A percentile compares a stretch with the other conserved stretches of the same genome.
These are phyloP conservation scores for Phytophthora lateralis DNA, from an alignment of 352 stramenopile genomes.

Conservation along the genomic window DNA sequence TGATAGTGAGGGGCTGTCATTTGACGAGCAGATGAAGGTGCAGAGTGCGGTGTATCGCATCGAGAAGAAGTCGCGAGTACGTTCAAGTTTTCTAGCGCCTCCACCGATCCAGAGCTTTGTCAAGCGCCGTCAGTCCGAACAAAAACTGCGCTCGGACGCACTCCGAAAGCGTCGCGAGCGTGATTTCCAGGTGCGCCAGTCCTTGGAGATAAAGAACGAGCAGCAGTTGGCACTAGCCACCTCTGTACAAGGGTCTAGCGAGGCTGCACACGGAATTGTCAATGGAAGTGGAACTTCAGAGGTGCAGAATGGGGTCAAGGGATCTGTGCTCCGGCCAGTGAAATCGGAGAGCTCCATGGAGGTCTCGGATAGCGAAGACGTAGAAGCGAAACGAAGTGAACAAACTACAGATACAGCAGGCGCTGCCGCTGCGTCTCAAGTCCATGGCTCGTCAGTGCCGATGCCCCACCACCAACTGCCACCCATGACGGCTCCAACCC, in stretches of 20 bases:
- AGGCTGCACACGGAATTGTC: constrained; percentile 14
- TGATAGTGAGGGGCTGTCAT: constrained; percentile 46
- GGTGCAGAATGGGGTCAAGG: constrained; percentile 25
- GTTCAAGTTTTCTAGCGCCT: constrained; percentile 50
- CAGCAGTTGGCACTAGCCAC: constrained; percentile 19
- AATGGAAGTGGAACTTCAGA: constrained; percentile 15
- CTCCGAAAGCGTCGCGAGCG: constrained; percentile 75
- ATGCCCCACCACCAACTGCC: constrained; percentile 17
- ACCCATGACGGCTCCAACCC: constrained; percentile 8
- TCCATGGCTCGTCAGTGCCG: background rate
- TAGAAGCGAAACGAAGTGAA: constrained; percentile 6
- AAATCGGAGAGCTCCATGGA: constrained; percentile 78
- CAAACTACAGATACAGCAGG: background rate
- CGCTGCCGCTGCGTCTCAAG: constrained; percentile 6
- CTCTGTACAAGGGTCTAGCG: constrained; percentile 19
- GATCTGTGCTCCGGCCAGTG: constrained; percentile 15
- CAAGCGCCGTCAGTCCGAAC: constrained; percentile 75
- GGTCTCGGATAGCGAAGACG: constrained; percentile 60
- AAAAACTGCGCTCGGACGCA: constrained; percentile 74
- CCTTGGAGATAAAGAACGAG: constrained; percentile 54
- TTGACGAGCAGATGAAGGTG: constrained; percentile 60
- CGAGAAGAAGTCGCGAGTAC: constrained; percentile 58
- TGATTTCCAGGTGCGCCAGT: constrained; percentile 72
- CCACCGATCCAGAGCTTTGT: constrained; percentile 88
- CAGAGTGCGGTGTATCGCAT: constrained; percentile 74